phyloP scores from a whole-genome alignment of 805 yeast species.

The Kazachstania taianensis region DNA sequence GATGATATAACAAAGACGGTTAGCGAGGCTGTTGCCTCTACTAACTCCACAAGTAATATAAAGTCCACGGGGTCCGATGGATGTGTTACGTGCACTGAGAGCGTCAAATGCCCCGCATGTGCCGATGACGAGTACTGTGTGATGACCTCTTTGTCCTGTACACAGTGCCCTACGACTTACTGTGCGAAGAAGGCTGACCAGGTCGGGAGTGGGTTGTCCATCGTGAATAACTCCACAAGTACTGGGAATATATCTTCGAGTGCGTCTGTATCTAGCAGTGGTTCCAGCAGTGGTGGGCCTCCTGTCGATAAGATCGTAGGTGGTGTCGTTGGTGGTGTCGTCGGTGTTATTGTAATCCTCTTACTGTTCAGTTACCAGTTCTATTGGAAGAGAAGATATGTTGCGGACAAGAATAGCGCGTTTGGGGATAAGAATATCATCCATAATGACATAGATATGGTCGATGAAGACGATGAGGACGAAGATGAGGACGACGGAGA shows the following conservation, averaged over 20 bases:
- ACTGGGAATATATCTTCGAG: background rate
- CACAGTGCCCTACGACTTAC: slow-evolving; percentile 43
- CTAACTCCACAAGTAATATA: too few species aligned
- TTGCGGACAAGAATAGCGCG: slow-evolving; percentile 21
- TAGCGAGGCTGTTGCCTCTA: too few species aligned
- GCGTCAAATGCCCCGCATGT: slow-evolving; percentile 48
- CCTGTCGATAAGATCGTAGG: slow-evolving; percentile 46
- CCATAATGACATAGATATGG: slow-evolving; percentile 15
- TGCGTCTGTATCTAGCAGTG: slow-evolving; percentile 28
- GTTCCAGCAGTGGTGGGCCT: slow-evolving; percentile 5
- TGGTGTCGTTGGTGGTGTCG: slow-evolving; percentile 58
- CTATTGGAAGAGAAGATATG: slow-evolving; percentile 32
- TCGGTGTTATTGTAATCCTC: slow-evolving; percentile 33
- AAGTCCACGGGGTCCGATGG: slow-evolving; percentile 22
- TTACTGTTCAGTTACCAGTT: slow-evolving; percentile 33
- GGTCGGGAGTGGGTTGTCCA: slow-evolving; percentile 6
- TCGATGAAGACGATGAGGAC: slow-evolving; percentile 17
- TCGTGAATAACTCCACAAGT: background rate
- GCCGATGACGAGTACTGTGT: slow-evolving; percentile 42
- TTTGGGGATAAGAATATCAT: slow-evolving; percentile 19
- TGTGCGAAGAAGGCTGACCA: slow-evolving; percentile 29
- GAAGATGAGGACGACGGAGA: slow-evolving; percentile 9
- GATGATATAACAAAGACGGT: too few species aligned
- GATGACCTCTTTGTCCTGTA: slow-evolving; percentile 46
- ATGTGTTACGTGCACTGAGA: slow-evolving; percentile 33